Base-by-base conservation (phyloP, 2,329 filamentous ascomycete genomes). In the Fusarium bulbicola region DNA sequence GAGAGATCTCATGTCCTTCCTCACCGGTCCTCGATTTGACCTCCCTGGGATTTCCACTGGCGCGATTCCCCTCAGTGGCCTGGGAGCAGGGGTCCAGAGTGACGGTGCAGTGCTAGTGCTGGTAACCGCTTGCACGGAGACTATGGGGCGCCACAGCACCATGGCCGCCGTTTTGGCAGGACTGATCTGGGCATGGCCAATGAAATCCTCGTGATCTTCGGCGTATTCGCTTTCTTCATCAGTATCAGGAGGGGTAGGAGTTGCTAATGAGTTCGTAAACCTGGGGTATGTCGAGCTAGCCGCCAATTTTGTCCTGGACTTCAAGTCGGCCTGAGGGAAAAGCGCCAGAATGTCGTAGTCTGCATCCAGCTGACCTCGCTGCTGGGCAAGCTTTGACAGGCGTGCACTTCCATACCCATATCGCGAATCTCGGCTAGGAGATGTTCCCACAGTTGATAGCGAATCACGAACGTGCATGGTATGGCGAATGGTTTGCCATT, bases 401-500 rank as follows among this genome's bases (percentile, higher is more conserved):
- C 59, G 61, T 62, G 59, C 66, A 59, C 66, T 73, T 40, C 67
- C 73, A 52, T 68, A 64, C 24, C 64, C 71, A 49, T 72, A 72
- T 59, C 70, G 62, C 34, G 77, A 78, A 56, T 75, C 70, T 56
- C 70, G 63, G 47, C 63, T 73, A 28, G 77, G 65, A 18, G 77
- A 78, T 36, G 78, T 77, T 47, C 70, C 82, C 80, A 86, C 76
- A 13, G 85, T 87, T 4, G 86, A 88, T 45, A 86, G 76, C 11
- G 88, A 90, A 72, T 87, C 84, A 63, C 85, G 85, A 59, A 83
- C 81, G 40, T 74, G 63, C 45, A 90, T 77, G 42, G 86, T 85
- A 32, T 85, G 81, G 63, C 89, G 88, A 81, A 91, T 85, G 56
- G 86, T 81, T 63, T 87, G 85, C 90, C 90, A 92, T 72, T 87